Base-by-base conservation (phyloP, 352 stramenopile genomes). In the Phytophthora sansomeana region DNA sequence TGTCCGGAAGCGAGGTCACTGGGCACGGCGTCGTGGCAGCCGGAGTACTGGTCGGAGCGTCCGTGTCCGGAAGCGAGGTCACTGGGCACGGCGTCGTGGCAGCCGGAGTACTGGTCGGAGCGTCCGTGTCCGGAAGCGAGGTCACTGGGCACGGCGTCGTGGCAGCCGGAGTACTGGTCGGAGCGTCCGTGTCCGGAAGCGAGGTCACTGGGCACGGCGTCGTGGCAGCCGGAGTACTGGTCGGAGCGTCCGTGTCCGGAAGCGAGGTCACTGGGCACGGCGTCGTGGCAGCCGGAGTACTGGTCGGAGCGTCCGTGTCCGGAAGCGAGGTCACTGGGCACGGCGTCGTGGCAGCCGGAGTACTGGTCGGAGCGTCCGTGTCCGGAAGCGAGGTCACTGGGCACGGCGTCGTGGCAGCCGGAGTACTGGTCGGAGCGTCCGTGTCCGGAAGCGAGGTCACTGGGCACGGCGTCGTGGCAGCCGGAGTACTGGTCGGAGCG, bases 361-460 rank as follows among this genome's bases (percentile, higher is more conserved):
- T 5, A n/a, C 39, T 33, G 14, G 28, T 11, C 4, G 52, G 28
- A 14, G 24, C 24, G 28, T 21, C 29, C 26, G 52, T 60, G 26
- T 59, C 39, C 7, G n/a, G n/a, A n/a, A n/a, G n/a, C n/a, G n/a
- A n/a, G n/a, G n/a, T n/a, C n/a, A n/a, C n/a, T n/a, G n/a, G 51
- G 6, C 51, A 50, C 5, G 32, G 48, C 17, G 30, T 56, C 13
- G 32, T 56, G 17, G 8, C n/a, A 35, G 48, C n/a, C 9, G 48
- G 28, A 5, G 32, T 56, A 3, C 28, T 33, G 14, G 28, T 5
- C 1, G 52, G n/a, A 21, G 24, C 10, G 46, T 10, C 39, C 26
- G 53, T 61, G 17, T 52, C 53, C 8, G 53, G 53, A 5, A 61
- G 41, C 0, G 53, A 61, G 5, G 53, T 61, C 29, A 61, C 53